Percentiles rank a stretch among this genome's conserved stretches.
Evolutionary conservation across 805 yeast species (phyloP).

Genomic region (Wickerhamiella alocasiicola): DNA sequence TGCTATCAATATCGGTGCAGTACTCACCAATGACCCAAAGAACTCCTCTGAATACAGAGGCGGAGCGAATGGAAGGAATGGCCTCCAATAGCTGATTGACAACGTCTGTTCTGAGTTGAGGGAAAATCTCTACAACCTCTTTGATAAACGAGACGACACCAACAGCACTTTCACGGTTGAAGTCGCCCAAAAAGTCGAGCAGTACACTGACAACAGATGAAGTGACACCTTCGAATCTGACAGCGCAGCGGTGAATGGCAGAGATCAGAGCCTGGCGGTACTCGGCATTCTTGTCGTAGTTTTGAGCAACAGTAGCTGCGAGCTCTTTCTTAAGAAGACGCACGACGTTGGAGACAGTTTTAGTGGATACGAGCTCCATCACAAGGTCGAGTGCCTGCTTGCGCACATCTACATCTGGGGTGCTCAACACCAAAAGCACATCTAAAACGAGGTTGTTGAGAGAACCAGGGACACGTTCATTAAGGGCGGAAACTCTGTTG

Average conservation of each 20-base stretch:
- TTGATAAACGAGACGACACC: constrained; percentile 87
- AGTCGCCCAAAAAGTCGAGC: constrained; percentile 69
- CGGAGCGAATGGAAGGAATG: constrained; percentile 60
- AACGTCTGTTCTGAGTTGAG: constrained; percentile 57
- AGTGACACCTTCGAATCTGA: constrained; percentile 81
- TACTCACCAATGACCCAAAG: constrained; percentile 96
- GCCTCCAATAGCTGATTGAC: constrained; percentile 49
- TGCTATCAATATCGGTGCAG: constrained; percentile 52
- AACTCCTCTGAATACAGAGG: constrained; percentile 86
- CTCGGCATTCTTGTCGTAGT: constrained; percentile 65
- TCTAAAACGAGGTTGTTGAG: constrained; percentile 77
- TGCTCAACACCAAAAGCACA: constrained; percentile 68
- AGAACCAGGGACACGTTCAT: constrained; percentile 63
- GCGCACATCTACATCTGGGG: constrained; percentile 86
- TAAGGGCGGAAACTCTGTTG: constrained; percentile 69
- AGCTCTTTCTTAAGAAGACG: constrained; percentile 86
- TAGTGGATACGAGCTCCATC: constrained; percentile 64
- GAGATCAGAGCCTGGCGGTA: constrained; percentile 81
- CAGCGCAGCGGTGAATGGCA: constrained; percentile 81
- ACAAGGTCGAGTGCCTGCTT: constrained; percentile 75
- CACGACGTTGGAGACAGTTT: constrained; percentile 89
- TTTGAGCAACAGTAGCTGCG: constrained; percentile 49
- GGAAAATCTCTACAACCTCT: constrained; percentile 87
- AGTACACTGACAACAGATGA: constrained; percentile 79
- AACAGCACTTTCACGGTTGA: constrained; percentile 72